Evolutionary conservation across 768 basidiomycete species (phyloP), one percentile per base, ranked within the genome.

Genomic region (Leccinum variicolor): DNA sequence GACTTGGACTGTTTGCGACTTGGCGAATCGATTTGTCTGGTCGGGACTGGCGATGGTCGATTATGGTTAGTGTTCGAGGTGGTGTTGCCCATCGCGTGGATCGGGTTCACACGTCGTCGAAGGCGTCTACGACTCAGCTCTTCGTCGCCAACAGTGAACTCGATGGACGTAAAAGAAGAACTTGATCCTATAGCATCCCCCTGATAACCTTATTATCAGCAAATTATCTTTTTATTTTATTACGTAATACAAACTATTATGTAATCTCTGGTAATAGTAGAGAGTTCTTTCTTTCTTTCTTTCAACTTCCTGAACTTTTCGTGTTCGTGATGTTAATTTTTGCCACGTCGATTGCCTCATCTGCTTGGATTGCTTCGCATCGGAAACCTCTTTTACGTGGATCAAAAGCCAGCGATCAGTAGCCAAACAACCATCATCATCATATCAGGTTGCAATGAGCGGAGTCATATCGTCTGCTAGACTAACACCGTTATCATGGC

Each of bases 91-190:
- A 72, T 72, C 69, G 71, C 60, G 57, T 51, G 51, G 60, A 62
- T 64, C 60, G 63, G 62, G 57, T 59, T 59, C 58, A 49, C 46
- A 50, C 56, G 70, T 56, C 52, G 47, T 56, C 56, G 31, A 58
- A 49, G 52, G 56, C 49, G 54, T 60, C 59, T 31, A 25, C 53
- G 33, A 43, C 52, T 60, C 54, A 54, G 56, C 54, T 59, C 62
- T 53, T 62, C 53, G 66, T 64, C 52, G 63, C 47, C 58, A 54
- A 62, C 63, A 53, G 57, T 50, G 62, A 60, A 25, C 72, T 60
- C 65, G 62, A 66, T 67, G 63, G 72, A 73, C 71, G 71, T 71
- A 69, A 69, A 65, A 60, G 66, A 73, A 73, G 62, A 63, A 50
- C 36, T 52, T 47, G 45, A 58, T 62, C 67, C 59, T 43, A 52